These are phyloP conservation scores for Actinidia chinensis DNA, from an alignment of 179 eudicot species.

Conservation along the genomic window DNA sequence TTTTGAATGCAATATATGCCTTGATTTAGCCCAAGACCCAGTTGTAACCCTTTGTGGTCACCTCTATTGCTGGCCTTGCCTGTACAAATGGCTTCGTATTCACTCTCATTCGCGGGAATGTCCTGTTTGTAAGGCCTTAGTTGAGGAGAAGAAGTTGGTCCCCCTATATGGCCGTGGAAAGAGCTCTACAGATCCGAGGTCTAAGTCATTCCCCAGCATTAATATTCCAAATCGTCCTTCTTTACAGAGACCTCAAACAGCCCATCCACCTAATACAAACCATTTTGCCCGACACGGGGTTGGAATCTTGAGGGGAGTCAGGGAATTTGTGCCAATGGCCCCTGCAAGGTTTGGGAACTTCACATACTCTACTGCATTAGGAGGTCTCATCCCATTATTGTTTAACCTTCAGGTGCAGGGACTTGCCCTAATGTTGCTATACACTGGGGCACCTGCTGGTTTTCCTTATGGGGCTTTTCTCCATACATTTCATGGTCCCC, in stretches of 20 bases:
- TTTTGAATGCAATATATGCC: slow-evolving; percentile 83
- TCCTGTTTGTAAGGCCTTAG: slow-evolving; percentile 73
- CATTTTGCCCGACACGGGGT: slow-evolving; percentile 54
- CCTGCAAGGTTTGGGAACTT: slow-evolving; percentile 66
- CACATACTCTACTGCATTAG: slow-evolving; percentile 59
- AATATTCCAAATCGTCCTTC: slow-evolving; percentile 68
- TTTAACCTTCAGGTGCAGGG: slow-evolving; percentile 75
- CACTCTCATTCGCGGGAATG: slow-evolving; percentile 66
- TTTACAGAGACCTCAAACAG: slow-evolving; percentile 77
- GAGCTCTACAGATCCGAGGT: slow-evolving; percentile 64
- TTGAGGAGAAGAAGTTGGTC: slow-evolving; percentile 66
- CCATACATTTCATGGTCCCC: slow-evolving; percentile 44
- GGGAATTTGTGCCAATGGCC: slow-evolving; percentile 54
- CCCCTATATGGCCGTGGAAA: slow-evolving; percentile 80
- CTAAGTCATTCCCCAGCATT: slow-evolving; percentile 54
- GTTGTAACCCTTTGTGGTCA: slow-evolving; percentile 79
- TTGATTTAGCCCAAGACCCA: slow-evolving; percentile 82
- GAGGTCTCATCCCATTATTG: slow-evolving; percentile 65
- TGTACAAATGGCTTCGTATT: slow-evolving; percentile 75
- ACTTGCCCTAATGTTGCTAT: slow-evolving; percentile 45
- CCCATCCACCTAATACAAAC: slow-evolving; percentile 53
- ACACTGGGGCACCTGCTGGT: background rate
- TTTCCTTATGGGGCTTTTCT: slow-evolving; percentile 45
- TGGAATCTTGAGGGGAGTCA: slow-evolving; percentile 67
- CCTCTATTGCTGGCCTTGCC: slow-evolving; percentile 87